Percentiles rank a stretch among this genome's conserved stretches.
These are phyloP conservation scores for Colletotrichum camelliae DNA, from an alignment of 2,329 filamentous ascomycete species.

Conservation along the genomic window DNA sequence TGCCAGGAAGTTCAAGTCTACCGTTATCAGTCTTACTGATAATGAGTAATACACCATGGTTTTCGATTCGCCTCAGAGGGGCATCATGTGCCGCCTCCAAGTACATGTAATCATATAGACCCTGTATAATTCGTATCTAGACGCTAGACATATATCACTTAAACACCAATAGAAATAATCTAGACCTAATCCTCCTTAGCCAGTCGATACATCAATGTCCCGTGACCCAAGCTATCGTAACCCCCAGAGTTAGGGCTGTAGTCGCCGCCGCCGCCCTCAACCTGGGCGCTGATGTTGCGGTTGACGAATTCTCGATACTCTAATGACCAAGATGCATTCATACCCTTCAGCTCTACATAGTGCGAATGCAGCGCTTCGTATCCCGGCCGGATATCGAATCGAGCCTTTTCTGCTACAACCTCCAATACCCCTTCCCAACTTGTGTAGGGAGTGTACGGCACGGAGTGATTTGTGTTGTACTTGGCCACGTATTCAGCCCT, in stretches of 20 bases:
- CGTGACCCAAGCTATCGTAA: neutral
- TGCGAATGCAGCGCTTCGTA: neutral
- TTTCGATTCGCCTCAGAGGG: neutral
- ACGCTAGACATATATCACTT: neutral
- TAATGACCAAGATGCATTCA: neutral
- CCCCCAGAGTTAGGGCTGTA: neutral
- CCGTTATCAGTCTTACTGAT: constrained; percentile 45
- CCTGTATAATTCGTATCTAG: neutral
- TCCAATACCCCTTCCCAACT: neutral
- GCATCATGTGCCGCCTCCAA: neutral
- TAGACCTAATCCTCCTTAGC: neutral
- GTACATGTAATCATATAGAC: neutral
- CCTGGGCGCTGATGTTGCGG: neutral
- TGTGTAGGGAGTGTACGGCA: neutral
- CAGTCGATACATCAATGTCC: neutral
- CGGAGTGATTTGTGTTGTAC: neutral
- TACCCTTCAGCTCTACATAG: neutral
- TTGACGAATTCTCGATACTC: neutral
- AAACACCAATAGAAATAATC: neutral
- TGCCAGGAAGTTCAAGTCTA: constrained; percentile 49
- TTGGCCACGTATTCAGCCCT: neutral
- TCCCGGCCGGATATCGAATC: neutral
- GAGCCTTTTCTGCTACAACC: neutral
- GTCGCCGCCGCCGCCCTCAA: neutral
- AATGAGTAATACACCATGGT: constrained; percentile 36